Percentiles rank a stretch among this genome's conserved stretches.
phyloP scores from a whole-genome alignment of 2,329 filamentous ascomycete species.

The Myotisia sp. region DNA sequence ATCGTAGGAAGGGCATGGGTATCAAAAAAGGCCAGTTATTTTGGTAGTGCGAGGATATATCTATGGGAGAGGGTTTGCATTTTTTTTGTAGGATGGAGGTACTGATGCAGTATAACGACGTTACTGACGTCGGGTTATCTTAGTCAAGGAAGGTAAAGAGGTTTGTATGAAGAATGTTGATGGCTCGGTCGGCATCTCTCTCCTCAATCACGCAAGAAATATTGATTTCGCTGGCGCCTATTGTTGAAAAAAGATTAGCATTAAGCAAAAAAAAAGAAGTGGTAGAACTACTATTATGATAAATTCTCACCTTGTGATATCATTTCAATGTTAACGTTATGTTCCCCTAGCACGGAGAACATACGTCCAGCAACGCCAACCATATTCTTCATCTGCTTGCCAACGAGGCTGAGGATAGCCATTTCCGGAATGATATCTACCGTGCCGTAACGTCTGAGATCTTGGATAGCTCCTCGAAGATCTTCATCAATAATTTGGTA shows the following conservation, averaged over 20 bases:
- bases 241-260: slow-evolving; percentile 7
- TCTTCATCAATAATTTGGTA: slow-evolving; percentile 48
- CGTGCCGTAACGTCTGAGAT: slow-evolving; percentile 67
- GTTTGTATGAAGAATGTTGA: slow-evolving; percentile 93
- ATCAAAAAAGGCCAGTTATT: slow-evolving; percentile 6
- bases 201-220: slow-evolving; percentile 96
- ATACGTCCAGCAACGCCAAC: slow-evolving; percentile 82
- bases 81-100: too few species aligned
- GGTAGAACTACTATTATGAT: not conserved
- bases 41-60: too few species aligned
- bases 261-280: not conserved
- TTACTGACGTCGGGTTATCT: too few species aligned
- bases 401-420: slow-evolving; percentile 90
- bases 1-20: slow-evolving; percentile 4
- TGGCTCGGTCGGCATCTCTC: slow-evolving; percentile 74
- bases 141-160: slow-evolving; percentile 89
- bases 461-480: slow-evolving; percentile 49
- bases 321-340: slow-evolving; percentile 97
- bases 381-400: slow-evolving; percentile 97
- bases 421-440: slow-evolving; percentile 83
- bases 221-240: slow-evolving; percentile 95
- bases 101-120: too few species aligned
- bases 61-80: too few species aligned
- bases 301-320: slow-evolving; percentile 72
- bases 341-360: slow-evolving; percentile 86